phyloP scores from a whole-genome alignment of 768 basidiomycete species.

The Termitomyces sp. region DNA sequence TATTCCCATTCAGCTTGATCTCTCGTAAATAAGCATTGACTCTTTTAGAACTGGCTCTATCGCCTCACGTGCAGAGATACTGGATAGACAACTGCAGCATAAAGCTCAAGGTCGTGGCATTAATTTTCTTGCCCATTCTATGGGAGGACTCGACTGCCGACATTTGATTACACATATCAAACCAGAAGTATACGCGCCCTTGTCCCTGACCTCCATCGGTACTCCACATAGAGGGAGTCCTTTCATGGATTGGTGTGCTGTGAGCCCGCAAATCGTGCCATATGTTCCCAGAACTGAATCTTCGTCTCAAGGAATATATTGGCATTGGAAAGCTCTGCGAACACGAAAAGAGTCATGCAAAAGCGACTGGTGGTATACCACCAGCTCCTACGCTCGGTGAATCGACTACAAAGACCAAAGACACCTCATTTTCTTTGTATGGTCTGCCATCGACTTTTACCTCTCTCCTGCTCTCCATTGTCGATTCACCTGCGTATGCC shows the following conservation, averaged over 20 bases:
- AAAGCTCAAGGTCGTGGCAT: constrained; percentile 73
- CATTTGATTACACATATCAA: constrained; percentile 85
- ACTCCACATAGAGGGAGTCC: constrained; percentile 96
- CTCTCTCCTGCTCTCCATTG: constrained; percentile 78
- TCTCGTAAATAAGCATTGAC: background rate
- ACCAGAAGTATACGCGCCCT: constrained; percentile 78
- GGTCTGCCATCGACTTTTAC: constrained; percentile 82
- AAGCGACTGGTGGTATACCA: background rate
- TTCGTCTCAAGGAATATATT: constrained; percentile 70
- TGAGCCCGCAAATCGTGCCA: constrained; percentile 32
- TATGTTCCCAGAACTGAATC: constrained; percentile 1
- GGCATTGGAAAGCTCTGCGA: constrained; percentile 75
- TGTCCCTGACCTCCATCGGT: constrained; percentile 84
- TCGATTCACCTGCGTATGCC: constrained; percentile 96
- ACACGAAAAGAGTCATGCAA: constrained; percentile 31
- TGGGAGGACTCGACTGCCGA: constrained; percentile 96
- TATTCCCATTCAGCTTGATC: background rate
- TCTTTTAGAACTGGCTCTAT: constrained; percentile 81
- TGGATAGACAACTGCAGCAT: constrained; percentile 68
- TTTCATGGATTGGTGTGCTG: constrained; percentile 99
- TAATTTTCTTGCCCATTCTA: constrained; percentile 95
- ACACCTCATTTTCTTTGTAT: constrained; percentile 41
- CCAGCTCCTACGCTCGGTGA: background rate
- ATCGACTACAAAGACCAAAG: constrained; percentile 19
- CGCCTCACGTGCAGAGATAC: constrained; percentile 67